phyloP scores from a whole-genome alignment of 805 yeast genomes.

The Vanderwaltozyma verrucispora region DNA sequence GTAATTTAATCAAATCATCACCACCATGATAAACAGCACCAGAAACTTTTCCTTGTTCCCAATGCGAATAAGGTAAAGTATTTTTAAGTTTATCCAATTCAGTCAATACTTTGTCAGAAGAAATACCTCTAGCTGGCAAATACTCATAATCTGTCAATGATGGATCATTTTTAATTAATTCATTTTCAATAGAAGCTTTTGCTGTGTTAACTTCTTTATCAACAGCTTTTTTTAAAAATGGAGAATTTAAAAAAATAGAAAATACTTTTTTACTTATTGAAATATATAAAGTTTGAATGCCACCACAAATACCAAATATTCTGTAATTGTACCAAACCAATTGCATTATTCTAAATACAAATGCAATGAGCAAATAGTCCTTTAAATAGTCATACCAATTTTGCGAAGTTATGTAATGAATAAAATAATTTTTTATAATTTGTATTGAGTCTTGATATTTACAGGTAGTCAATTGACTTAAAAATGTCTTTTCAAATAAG shows the following conservation, averaged over 20 bases:
- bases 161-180: constrained; percentile 46
- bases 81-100: constrained; percentile 41
- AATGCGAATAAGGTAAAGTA: constrained; percentile 53
- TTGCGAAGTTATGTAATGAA: background rate
- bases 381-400: constrained; percentile 12
- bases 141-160: constrained; percentile 33
- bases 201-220: constrained; percentile 47
- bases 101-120: constrained; percentile 34
- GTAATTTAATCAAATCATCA: constrained; percentile 58
- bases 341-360: constrained; percentile 6
- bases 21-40: constrained; percentile 99
- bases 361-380: constrained; percentile 17
- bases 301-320: constrained; percentile 35
- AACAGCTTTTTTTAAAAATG: constrained; percentile 46
- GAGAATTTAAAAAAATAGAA: constrained; percentile 33
- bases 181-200: constrained; percentile 40
- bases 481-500: too few species aligned
- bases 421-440: too few species aligned
- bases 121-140: constrained; percentile 54
- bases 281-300: constrained; percentile 10
- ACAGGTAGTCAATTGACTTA: too few species aligned
- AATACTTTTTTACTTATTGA: constrained; percentile 21
- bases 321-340: constrained; percentile 10
- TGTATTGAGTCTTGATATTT: too few species aligned
- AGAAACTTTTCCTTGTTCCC: constrained; percentile 79